Base-by-base conservation (phyloP, 306 rosid genomes). In the Amphicarpaea edgeworthii region DNA sequence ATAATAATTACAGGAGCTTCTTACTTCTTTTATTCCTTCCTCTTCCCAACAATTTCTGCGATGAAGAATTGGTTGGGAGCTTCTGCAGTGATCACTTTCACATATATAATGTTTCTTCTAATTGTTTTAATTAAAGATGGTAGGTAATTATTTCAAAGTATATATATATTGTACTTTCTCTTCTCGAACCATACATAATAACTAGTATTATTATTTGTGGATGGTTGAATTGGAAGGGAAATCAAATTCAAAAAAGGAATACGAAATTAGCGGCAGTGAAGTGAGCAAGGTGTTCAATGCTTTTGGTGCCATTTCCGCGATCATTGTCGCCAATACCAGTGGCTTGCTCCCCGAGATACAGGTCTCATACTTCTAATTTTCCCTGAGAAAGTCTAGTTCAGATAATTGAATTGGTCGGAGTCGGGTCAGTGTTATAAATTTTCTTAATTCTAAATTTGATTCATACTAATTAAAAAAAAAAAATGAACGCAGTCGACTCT, bases 311-410 rank as follows among this genome's bases (percentile, higher is more conserved):
- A 72, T 88, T 70, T 63, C 93, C 16, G 86, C 83, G 1, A 76
- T 84, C 41, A 60, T 88, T 14, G 93, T 86, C 11, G 6, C 64
- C 76, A 88, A 86, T 86, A 80, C 87, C 0, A 9, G 83, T 15
- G 93, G 93, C 73, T 30, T 88, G 65, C 86, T 88, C 10, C 90
- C 43, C 0, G 93, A 88, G 49, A 84, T 86, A 82, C 88, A 88
- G 88, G 92, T 88, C 17, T 88, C 17, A 68, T 40, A 17, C 24
- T 15, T 8, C 16, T 28, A 34, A 14, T 61, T n/a, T n/a, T n/a
- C n/a, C n/a, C n/a, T n/a, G n/a, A n/a, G n/a, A n/a, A n/a, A n/a
- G n/a, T n/a, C n/a, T n/a, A n/a, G n/a, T n/a, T n/a, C n/a, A n/a
- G n/a, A n/a, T n/a, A n/a, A n/a, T n/a, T n/a, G n/a, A n/a, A n/a